Percentiles rank a stretch among this genome's conserved stretches.
Conservation (phyloP, 106 monocot species). For the Phalaenopsis aphrodite region DNA sequence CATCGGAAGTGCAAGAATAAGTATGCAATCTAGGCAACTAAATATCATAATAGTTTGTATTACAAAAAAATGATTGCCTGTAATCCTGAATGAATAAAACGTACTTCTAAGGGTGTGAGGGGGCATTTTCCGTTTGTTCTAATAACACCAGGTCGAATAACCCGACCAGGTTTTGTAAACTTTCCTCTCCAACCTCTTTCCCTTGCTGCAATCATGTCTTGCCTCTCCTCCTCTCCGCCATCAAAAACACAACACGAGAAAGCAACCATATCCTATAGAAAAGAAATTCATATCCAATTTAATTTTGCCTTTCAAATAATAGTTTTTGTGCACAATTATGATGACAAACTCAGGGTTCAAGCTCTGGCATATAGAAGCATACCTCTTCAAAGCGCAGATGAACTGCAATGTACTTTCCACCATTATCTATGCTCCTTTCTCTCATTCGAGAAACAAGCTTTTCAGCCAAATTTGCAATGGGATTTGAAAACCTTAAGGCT, state of each 20-base stretch:
- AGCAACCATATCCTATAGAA: conserved; percentile 95
- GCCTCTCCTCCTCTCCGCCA: conserved; percentile 84
- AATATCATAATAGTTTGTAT: not conserved
- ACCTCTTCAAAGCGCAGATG: conserved; percentile 99
- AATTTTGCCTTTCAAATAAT: not conserved
- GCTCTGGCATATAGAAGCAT: not conserved
- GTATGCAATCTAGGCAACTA: not conserved
- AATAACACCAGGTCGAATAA: conserved; percentile 80
- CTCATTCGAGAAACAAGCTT: conserved; percentile 79
- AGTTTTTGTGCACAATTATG: not conserved
- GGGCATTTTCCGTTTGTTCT: conserved; percentile 99
- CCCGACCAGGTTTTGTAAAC: conserved; percentile 88
- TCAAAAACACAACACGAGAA: conserved; percentile 98
- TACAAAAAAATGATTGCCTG: not conserved
- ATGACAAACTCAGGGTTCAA: not conserved
- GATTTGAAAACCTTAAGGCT: conserved; percentile 83
- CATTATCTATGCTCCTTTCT: conserved; percentile 44
- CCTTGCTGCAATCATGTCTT: conserved; percentile 82
- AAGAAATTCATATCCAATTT: not conserved
- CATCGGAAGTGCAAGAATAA: not conserved
- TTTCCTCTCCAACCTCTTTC: conserved; percentile 99
- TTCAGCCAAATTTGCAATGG: conserved; percentile 66
- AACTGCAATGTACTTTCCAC: conserved; percentile 85
- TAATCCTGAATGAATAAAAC: not conserved
- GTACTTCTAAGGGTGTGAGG: conserved; percentile 97